These are phyloP conservation scores for Aspergillus pseudoglaucus DNA, from an alignment of 2,329 filamentous ascomycete genomes.

Conservation along the genomic window DNA sequence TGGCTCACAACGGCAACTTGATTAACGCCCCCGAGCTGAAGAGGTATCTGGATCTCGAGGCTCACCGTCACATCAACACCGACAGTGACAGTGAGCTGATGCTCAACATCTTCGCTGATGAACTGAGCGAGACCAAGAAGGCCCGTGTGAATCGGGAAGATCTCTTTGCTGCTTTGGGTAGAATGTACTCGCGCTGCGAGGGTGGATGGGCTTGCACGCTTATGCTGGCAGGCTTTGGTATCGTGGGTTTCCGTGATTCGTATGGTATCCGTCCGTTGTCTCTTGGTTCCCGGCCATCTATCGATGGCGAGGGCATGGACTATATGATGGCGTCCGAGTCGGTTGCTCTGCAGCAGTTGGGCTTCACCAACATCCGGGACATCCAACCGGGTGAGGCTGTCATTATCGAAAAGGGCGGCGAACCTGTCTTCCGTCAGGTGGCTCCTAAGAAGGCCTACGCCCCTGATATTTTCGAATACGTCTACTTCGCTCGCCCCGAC, in stretches of 20 bases:
- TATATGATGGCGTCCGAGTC: constrained; percentile 92
- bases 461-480: constrained; percentile 80
- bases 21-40: constrained; percentile 69
- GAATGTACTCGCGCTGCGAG: constrained; percentile 66
- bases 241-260: constrained; percentile 72
- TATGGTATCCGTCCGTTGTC: constrained; percentile 79
- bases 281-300: constrained; percentile 65
- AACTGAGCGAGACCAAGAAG: constrained; percentile 73
- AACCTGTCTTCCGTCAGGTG: constrained; percentile 70
- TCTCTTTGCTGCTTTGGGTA: constrained; percentile 63
- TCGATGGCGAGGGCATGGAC: constrained; percentile 60
- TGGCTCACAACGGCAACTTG: constrained; percentile 83
- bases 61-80: constrained; percentile 81
- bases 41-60: constrained; percentile 66
- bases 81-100: constrained; percentile 83
- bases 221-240: constrained; percentile 75
- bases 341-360: constrained; percentile 73
- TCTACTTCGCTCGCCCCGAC: constrained; percentile 82
- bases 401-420: constrained; percentile 71
- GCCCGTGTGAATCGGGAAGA: constrained; percentile 72
- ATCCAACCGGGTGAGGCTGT: constrained; percentile 79
- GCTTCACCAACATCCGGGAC: constrained; percentile 68
- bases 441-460: constrained; percentile 62
- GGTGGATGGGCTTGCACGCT: constrained; percentile 75
- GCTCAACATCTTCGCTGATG: constrained; percentile 81